phyloP scores from a whole-genome alignment of 2,329 filamentous ascomycete species.

The Trichoderma breve region DNA sequence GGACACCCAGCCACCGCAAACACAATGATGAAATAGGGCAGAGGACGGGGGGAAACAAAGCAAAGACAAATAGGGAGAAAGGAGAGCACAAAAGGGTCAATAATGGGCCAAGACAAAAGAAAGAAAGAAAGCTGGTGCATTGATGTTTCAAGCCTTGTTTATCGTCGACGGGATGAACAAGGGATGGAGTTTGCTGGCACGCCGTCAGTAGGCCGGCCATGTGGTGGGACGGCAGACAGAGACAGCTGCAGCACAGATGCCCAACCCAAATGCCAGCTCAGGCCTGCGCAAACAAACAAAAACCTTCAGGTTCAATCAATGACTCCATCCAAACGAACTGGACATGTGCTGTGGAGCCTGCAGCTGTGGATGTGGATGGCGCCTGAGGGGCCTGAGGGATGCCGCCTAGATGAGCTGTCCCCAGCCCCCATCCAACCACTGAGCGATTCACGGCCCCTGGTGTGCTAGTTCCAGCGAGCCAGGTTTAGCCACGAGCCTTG shows the following conservation, averaged over 20 bases:
- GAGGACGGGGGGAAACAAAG: background rate
- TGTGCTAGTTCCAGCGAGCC: constrained; percentile 11
- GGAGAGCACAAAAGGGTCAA: background rate
- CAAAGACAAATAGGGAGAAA: background rate
- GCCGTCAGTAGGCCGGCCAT: background rate
- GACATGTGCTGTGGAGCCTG: constrained; percentile 5
- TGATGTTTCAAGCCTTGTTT: background rate
- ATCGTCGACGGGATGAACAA: background rate
- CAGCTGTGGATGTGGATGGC: constrained; percentile 9
- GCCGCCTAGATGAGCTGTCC: constrained; percentile 12
- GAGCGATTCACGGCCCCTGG: constrained; percentile 3
- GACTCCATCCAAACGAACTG: background rate
- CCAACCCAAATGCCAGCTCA: constrained; percentile 6
- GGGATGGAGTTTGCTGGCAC: background rate
- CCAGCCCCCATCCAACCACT: constrained; percentile 1
- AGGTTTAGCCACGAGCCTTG: constrained; percentile 16
- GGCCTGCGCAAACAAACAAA: background rate
- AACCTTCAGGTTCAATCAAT: background rate
- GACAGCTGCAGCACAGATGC: background rate
- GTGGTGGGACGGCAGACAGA: background rate
- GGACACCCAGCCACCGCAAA: background rate
- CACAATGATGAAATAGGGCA: constrained; percentile 4
- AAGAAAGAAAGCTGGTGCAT: background rate
- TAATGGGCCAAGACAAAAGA: background rate
- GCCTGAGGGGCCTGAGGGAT: constrained; percentile 5